Conservation (phyloP, 2,329 filamentous ascomycete species). For the Parasarocladium wereldwijsianum region DNA sequence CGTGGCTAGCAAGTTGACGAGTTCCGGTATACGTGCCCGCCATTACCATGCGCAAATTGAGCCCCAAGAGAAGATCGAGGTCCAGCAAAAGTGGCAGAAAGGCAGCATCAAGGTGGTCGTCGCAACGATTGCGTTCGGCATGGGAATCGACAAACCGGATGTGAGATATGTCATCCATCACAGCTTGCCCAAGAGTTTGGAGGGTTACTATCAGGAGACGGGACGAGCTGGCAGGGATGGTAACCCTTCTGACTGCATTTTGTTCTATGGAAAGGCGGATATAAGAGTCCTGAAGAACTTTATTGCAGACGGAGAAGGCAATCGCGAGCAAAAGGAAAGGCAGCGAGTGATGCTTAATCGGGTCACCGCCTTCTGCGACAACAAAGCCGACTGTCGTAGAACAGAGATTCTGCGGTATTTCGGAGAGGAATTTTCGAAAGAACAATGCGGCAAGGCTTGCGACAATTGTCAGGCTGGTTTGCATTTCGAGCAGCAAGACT, state of each 20-base stretch:
- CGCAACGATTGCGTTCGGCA: constrained; percentile 95
- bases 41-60: constrained; percentile 80
- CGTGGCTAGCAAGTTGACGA: constrained; percentile 52
- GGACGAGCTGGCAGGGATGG: constrained; percentile 89
- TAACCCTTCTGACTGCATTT: constrained; percentile 70
- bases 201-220: constrained; percentile 98
- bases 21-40: constrained; percentile 53
- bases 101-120: constrained; percentile 79
- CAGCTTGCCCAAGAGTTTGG: constrained; percentile 81
- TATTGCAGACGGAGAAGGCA: constrained; percentile 71
- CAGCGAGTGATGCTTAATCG: constrained; percentile 74
- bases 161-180: constrained; percentile 95
- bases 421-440: constrained; percentile 62
- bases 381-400: constrained; percentile 72
- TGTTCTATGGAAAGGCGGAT: constrained; percentile 77
- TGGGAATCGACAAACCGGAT: constrained; percentile 98
- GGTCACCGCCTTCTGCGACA: constrained; percentile 81
- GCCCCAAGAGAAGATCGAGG: constrained; percentile 47
- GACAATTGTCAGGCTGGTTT: constrained; percentile 76
- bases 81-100: constrained; percentile 73
- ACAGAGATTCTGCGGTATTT: constrained; percentile 90
- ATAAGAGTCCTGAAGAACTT: constrained; percentile 59
- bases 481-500: constrained; percentile 59
- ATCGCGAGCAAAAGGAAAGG: constrained; percentile 63
- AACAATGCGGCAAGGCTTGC: constrained; percentile 60